Evolutionary conservation across 2,329 filamentous ascomycete genomes (phyloP), one percentile per base, ranked within the genome.

Genomic region (Teratosphaeria zuluensis): DNA sequence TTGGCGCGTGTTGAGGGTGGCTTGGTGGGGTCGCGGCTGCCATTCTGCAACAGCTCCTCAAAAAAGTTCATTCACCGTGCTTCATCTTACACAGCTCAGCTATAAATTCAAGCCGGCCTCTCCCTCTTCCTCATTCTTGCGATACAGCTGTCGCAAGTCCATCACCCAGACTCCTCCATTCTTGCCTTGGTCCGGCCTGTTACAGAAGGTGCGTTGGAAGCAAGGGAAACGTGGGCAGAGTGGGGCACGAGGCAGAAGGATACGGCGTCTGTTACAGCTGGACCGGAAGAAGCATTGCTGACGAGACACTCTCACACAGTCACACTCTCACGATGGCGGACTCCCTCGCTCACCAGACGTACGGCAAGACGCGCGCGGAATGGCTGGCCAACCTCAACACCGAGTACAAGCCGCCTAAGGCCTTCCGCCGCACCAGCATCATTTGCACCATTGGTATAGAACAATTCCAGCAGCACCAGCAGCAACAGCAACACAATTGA

Each of bases 391-490:
- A 84, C 76, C 89, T 99, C 73, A 87, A 96, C 81, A 96, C 92
- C 66, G 89, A 94, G 73, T 91, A 88, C 80, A 81, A 84, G 69
- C 92, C 92, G 59, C 83, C 87, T 70, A 89, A 87, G 78, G 92
- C 95, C 81, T 95, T 94, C 79, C 90, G 94, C 72, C 88, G 94
- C 68, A 96, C 92, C 64, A 96, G 92, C 73, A 99, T 99, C 80
- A 96, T 99, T 78, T 91, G 92, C 81, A 97, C 94, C 70, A 97
- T 99, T 75, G 94, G 83, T 85, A 76, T 70, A 79, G 59, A 1
- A 30, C 16, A n/a, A 5, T 6, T 33, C 32, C 14, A 46, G 1
- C 12, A 48, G 9, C n/a, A 12, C 14, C 33, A 12, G 4, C 11
- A 16, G 14, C n/a, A 16, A 42, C 31, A 55, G 30, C 53, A 53